Percentiles rank a stretch among this genome's conserved stretches.
Conservation (phyloP, 2,329 filamentous ascomycete genomes). For the Bipolaris cookei region DNA sequence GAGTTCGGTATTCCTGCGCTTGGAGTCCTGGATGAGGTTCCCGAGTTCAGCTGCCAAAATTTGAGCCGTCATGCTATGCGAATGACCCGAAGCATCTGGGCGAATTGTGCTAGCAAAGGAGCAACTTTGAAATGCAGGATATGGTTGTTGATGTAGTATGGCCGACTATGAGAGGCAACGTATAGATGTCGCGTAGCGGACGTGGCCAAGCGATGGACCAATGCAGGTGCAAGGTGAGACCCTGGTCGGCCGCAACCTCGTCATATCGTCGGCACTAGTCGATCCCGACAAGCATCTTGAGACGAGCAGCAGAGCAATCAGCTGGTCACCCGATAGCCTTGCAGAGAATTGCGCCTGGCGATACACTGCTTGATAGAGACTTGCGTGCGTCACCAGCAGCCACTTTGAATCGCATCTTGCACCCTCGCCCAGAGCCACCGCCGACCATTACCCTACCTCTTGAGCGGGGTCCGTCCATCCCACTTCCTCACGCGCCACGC, state of each 20-base stretch:
- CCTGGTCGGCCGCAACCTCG: constrained; percentile 19
- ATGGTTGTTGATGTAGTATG: constrained; percentile 22
- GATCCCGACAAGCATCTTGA: constrained; percentile 15
- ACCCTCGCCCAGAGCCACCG: constrained; percentile 10
- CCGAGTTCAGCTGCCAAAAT: constrained; percentile 85
- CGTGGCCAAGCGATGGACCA: constrained; percentile 27
- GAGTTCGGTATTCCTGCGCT: constrained; percentile 89
- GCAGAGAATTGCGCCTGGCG: constrained; percentile 11
- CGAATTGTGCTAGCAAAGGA: constrained; percentile 21
- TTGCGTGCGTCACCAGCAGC: constrained; percentile 3
- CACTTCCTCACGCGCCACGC: constrained; percentile 32
- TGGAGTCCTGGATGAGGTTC: constrained; percentile 93
- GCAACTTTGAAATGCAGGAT: constrained; percentile 5
- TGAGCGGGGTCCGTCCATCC: constrained; percentile 45
- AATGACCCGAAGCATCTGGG: constrained; percentile 30
- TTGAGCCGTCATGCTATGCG: constrained; percentile 80
- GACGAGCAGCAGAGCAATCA: constrained; percentile 22
- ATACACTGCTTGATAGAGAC: constrained; percentile 1
- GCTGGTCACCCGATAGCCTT: constrained; percentile 9
- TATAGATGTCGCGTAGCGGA: constrained; percentile 24
- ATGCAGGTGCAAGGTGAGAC: constrained; percentile 16
- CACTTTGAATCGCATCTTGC: not conserved
- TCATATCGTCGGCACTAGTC: constrained; percentile 22
- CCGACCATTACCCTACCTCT: constrained; percentile 14
- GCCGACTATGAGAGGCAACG: constrained; percentile 18